These are phyloP conservation scores for Pachyrhizus erosus DNA, from an alignment of 306 rosid species.

Conservation along the genomic window DNA sequence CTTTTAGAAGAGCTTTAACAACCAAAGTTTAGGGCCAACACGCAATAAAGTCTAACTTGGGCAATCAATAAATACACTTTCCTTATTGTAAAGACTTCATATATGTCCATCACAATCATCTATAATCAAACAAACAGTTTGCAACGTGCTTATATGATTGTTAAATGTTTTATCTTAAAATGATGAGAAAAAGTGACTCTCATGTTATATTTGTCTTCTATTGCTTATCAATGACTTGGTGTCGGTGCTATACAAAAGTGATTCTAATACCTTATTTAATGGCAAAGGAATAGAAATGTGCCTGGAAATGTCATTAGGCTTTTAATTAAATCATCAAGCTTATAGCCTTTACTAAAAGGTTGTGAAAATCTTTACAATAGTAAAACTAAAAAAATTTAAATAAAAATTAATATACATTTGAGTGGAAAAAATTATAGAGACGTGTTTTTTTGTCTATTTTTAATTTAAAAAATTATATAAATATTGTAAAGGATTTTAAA, in stretches of 20 bases:
- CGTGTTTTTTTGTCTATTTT: no score
- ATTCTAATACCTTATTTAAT: not conserved
- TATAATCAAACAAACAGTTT: not conserved
- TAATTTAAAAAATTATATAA: no score
- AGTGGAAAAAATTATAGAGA: no score
- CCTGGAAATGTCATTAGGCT: not conserved
- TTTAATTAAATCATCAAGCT: not conserved
- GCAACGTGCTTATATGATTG: not conserved
- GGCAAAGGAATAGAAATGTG: not conserved
- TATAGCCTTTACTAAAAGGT: not conserved
- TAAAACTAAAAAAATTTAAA: no score
- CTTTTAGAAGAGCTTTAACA: not conserved
- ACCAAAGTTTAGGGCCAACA: not conserved
- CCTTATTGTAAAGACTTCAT: not conserved
- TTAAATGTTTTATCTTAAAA: not conserved
- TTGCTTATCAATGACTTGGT: not conserved
- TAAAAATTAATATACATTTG: no score
- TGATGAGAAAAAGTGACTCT: not conserved
- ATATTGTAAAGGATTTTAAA: no score
- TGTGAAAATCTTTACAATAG: no score
- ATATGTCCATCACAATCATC: not conserved
- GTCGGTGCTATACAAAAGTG: not conserved
- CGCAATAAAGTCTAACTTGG: not conserved
- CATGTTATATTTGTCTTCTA: not conserved
- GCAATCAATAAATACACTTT: not conserved